Conservation (phyloP, 441 rosid genomes). For the Syzygium malaccense region DNA sequence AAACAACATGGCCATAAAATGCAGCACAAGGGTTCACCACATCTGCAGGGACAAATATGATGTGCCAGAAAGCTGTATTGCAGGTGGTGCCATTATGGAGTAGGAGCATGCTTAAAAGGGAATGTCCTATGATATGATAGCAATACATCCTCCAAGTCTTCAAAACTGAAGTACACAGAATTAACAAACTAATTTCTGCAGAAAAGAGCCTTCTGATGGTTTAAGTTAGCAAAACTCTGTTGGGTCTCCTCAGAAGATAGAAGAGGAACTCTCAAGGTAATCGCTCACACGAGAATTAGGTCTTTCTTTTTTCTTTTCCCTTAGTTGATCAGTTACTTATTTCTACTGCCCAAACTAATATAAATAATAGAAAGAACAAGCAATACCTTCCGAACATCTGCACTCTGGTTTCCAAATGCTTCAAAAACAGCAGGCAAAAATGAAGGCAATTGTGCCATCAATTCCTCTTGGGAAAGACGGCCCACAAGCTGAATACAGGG, state of each 20-base stretch:
- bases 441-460: conserved; percentile 10
- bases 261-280: background rate
- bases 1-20: background rate
- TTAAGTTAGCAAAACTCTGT: background rate
- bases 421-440: conserved; percentile 10
- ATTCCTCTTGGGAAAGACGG: conserved; percentile 12
- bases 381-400: conserved; percentile 13
- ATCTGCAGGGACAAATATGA: background rate
- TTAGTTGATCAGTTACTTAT: background rate
- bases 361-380: background rate
- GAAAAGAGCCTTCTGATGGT: background rate
- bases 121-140: background rate
- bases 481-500: conserved; percentile 4
- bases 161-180: background rate
- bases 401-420: conserved; percentile 15
- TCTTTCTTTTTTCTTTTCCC: background rate
- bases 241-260: background rate
- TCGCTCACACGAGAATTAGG: background rate
- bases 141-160: background rate
- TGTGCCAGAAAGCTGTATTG: background rate
- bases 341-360: background rate
- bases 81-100: background rate
- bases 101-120: background rate
- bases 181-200: background rate
- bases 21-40: background rate